Percentiles rank a stretch among this genome's conserved stretches.
Conservation (phyloP, 192 early-diverging fungal genomes). For the Gonapodya sp. region DNA sequence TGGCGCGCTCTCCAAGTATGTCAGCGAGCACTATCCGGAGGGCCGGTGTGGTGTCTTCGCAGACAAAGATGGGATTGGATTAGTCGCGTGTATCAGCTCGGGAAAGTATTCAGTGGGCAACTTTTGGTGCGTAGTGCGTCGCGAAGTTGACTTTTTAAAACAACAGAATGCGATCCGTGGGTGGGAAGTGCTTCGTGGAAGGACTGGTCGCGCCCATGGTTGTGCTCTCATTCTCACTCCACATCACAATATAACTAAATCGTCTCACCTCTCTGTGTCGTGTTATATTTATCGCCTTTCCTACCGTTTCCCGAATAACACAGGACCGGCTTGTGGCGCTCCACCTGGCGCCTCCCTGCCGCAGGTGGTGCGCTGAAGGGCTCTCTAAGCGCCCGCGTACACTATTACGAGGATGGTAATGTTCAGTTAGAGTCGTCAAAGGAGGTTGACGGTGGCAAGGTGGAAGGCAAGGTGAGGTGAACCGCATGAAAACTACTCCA, state of each 20-base stretch:
- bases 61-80: slow-evolving; percentile 30
- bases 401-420: slow-evolving; percentile 99
- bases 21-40: slow-evolving; percentile 67
- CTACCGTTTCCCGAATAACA: not conserved
- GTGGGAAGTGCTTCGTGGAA: too few species aligned
- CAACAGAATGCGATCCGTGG: not conserved
- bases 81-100: slow-evolving; percentile 63
- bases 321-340: slow-evolving; percentile 89
- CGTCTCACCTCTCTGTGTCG: slow-evolving; percentile 8
- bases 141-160: slow-evolving; percentile 9
- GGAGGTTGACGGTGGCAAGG: slow-evolving; percentile 33
- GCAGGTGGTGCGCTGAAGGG: slow-evolving; percentile 58
- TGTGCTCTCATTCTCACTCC: not conserved
- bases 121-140: too few species aligned
- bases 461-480: not conserved
- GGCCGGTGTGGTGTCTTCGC: slow-evolving; percentile 62
- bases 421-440: slow-evolving; percentile 84
- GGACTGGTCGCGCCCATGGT: too few species aligned
- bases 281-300: slow-evolving; percentile 16
- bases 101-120: slow-evolving; percentile 90
- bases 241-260: too few species aligned
- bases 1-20: slow-evolving; percentile 47
- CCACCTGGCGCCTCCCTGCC: slow-evolving; percentile 60
- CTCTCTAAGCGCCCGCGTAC: slow-evolving; percentile 67
- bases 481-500: not conserved